Evolutionary conservation across 371 early-diverging fungal genomes (phyloP).

Genomic region (Zychaea mexicana): DNA sequence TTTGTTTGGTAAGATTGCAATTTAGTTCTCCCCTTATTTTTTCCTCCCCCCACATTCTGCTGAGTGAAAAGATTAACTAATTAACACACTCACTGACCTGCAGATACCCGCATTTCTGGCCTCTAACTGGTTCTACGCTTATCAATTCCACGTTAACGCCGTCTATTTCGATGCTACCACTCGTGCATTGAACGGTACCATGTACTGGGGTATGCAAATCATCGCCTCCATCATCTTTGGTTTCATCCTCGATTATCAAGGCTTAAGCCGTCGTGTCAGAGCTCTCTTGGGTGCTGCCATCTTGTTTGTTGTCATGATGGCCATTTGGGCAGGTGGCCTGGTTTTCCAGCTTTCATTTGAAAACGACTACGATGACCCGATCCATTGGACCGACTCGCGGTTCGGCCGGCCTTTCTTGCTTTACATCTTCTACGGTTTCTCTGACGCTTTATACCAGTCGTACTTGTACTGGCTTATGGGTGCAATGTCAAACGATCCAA

Average conservation of each 20-base stretch:
- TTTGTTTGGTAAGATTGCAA: conserved; percentile 16
- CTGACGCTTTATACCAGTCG: conserved; percentile 73
- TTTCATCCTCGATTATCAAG: conserved; percentile 53
- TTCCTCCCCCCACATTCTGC: background rate
- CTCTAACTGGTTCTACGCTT: conserved; percentile 80
- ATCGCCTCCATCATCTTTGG: conserved; percentile 59
- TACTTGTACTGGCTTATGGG: conserved; percentile 83
- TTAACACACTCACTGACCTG: background rate
- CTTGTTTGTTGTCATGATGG: conserved; percentile 51
- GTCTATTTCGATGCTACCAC: conserved; percentile 62
- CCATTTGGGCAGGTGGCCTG: conserved; percentile 66
- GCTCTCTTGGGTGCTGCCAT: conserved; percentile 54
- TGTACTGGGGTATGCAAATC: conserved; percentile 77
- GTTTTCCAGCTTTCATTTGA: conserved; percentile 58
- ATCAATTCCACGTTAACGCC: conserved; percentile 56
- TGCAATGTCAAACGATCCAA: conserved; percentile 71
- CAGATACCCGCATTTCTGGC: conserved; percentile 68
- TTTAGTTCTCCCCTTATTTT: background rate
- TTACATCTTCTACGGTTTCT: conserved; percentile 66
- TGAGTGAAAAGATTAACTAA: background rate
- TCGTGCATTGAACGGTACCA: conserved; percentile 65
- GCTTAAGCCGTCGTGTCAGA: conserved; percentile 49
- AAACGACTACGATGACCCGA: conserved; percentile 24
- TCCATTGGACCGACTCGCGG: conserved; percentile 24
- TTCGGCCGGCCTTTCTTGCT: conserved; percentile 65